A percentile compares a stretch with the other conserved stretches of the same genome.
These are phyloP conservation scores for Macadamia tetraphylla DNA, from an alignment of 164 flowering plant genomes.

Conservation along the genomic window DNA sequence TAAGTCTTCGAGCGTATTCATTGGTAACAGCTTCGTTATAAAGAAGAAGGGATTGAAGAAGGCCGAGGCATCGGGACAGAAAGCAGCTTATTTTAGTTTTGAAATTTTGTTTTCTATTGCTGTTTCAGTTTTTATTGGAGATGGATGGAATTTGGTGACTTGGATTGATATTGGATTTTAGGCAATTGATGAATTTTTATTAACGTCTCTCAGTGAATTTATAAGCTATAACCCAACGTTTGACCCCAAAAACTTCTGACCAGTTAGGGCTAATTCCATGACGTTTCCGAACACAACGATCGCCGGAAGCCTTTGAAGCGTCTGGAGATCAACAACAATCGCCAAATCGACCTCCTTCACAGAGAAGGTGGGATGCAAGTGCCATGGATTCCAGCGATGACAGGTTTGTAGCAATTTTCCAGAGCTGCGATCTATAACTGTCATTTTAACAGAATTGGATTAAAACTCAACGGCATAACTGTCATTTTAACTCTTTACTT, in stretches of 20 bases:
- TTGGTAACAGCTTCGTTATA: constrained; percentile 64
- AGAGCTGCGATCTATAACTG: constrained; percentile 41
- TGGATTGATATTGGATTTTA: neutral
- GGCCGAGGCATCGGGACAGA: constrained; percentile 44
- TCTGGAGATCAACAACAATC: constrained; percentile 75
- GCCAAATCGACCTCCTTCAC: constrained; percentile 93
- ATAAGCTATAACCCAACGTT: neutral
- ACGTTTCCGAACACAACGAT: constrained; percentile 81
- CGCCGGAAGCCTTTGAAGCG: constrained; percentile 81
- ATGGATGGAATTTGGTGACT: neutral
- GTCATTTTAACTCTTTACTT: too few relatives aligned
- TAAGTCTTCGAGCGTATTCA: constrained; percentile 69
- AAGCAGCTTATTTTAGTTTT: neutral
- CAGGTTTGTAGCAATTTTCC: constrained; percentile 78
- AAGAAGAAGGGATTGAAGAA: constrained; percentile 62
- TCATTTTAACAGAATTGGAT: too few relatives aligned
- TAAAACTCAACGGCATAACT: too few relatives aligned
- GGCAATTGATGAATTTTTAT: neutral
- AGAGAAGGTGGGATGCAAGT: constrained; percentile 70
- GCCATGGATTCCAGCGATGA: constrained; percentile 63
- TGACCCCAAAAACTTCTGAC: constrained; percentile 45
- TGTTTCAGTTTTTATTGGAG: neutral
- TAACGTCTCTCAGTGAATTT: neutral
- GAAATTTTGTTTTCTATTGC: neutral
- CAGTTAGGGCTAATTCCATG: constrained; percentile 74